Evolutionary conservation across 495 filamentous ascomycete genomes (phyloP).

Genomic region (Diplogelasinospora grovesii): DNA sequence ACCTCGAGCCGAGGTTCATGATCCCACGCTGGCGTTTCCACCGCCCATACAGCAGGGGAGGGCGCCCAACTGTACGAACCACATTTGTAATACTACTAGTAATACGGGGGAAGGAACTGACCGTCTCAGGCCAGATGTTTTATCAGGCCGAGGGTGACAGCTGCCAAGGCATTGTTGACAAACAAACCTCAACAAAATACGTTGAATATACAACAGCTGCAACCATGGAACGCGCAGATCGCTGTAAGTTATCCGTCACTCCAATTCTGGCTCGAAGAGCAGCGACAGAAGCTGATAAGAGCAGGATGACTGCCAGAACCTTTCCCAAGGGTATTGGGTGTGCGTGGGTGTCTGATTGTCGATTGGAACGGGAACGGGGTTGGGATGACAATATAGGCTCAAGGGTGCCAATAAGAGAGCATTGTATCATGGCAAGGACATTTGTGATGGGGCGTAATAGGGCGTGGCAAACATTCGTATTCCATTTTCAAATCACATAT

Average conservation of each 20-base stretch:
- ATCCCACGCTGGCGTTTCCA: background rate
- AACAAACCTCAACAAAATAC: constrained; percentile 3
- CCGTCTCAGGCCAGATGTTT: constrained; percentile 7
- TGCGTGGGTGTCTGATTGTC: constrained; percentile 7
- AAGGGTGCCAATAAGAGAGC: no score
- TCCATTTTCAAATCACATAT: no score
- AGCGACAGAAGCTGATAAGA: background rate
- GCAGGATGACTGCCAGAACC: constrained; percentile 7
- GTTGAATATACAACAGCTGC: constrained; percentile 5
- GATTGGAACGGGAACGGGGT: no score
- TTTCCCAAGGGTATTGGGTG: constrained; percentile 9
- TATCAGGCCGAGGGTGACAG: constrained; percentile 8
- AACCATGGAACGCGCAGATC: constrained; percentile 9
- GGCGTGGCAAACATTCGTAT: no score
- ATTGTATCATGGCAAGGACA: no score
- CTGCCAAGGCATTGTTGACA: constrained; percentile 8
- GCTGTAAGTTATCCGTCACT: background rate
- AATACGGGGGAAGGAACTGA: no score
- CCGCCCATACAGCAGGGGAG: background rate
- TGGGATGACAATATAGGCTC: no score
- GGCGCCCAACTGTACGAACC: background rate
- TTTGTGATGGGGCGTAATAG: no score
- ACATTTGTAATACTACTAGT: background rate
- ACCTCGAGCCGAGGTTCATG: background rate
- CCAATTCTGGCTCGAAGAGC: background rate